Base-by-base conservation (phyloP, 164 flowering plant species). In the Taxillus chinensis region DNA sequence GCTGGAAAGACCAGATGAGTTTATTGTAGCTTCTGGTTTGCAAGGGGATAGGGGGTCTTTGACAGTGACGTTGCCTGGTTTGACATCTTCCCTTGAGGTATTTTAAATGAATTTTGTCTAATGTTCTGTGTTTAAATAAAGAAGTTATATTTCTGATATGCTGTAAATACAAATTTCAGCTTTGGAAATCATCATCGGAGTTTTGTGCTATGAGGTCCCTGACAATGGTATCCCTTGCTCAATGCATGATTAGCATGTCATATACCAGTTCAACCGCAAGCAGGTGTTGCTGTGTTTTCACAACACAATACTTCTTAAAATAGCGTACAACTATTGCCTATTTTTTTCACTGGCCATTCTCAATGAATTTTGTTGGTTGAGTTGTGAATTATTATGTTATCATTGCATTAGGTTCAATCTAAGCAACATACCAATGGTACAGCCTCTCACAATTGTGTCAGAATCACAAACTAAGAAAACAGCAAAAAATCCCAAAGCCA, bases 101-200 rank as follows among this genome's bases (percentile, higher is more conserved):
- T 40, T 72, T 66, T 64, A 64, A 49, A 64, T 42, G 57, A 68
- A 48, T 14, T 56, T 17, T 68, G 17, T 41, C 56, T 55, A 66
- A 27, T 55, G 3, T 46, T 60, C 51, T 11, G 16, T 38, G 15
- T 60, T 63, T 62, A 5, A 45, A 50, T 58, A 46, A 60, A 14
- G 46, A 51, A 55, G 12, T 5, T 40, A 62, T 45, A 27, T n/a
- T 55, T 62, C 63, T 63, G 58, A 76, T 65, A 49, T n/a, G 60
- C 70, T 73, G 27, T 43, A 52, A 64, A 62, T 70, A 43, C 27
- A 59, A 63, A 56, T 83, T 78, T 73, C 89, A 95, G 99, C 83
- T 95, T 61, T 95, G 96, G 97, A 88, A 82, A 69, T 80, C 89
- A 59, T 89, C 99, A 52, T 75, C 96, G 45, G 99, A 91, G 75